These are phyloP conservation scores for Crithidia acanthocephali DNA, from an alignment of 208 protist genomes.

Conservation along the genomic window DNA sequence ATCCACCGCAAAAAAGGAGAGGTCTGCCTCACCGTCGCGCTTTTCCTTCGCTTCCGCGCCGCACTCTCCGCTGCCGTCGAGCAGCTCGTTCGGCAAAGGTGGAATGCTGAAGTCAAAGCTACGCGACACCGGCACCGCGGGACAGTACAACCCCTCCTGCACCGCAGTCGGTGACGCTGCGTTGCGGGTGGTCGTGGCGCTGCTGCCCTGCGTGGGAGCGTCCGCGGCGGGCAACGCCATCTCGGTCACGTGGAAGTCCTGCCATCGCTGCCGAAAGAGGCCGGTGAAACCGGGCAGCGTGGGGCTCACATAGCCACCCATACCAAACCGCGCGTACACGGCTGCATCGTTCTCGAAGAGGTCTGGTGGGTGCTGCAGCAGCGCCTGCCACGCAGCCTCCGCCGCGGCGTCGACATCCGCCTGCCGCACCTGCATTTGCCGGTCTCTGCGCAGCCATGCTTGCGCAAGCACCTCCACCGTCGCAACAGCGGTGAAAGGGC, in stretches of 20 bases:
- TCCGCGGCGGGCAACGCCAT: slow-evolving; percentile 29
- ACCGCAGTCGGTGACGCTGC: slow-evolving; percentile 25
- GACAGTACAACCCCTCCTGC: slow-evolving; percentile 51
- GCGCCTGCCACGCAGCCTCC: slow-evolving; percentile 13
- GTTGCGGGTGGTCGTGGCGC: not conserved
- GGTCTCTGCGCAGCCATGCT: slow-evolving; percentile 8
- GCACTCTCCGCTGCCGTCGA: not conserved
- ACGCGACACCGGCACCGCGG: slow-evolving; percentile 41
- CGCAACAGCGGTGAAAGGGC: slow-evolving; percentile 25
- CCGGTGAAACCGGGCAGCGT: slow-evolving; percentile 51
- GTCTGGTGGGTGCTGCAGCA: slow-evolving; percentile 41
- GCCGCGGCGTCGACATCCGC: slow-evolving; percentile 14
- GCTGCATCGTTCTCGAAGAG: slow-evolving; percentile 60
- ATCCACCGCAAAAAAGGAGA: slow-evolving; percentile 73
- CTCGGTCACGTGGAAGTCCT: slow-evolving; percentile 83
- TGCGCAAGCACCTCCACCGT: slow-evolving; percentile 38
- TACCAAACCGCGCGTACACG: slow-evolving; percentile 75
- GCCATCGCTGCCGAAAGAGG: slow-evolving; percentile 78
- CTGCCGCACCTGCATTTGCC: slow-evolving; percentile 9
- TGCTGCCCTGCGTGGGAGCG: not conserved
- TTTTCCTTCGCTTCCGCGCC: not conserved
- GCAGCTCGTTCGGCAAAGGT: slow-evolving; percentile 32
- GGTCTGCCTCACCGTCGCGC: slow-evolving; percentile 12
- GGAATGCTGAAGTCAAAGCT: slow-evolving; percentile 58
- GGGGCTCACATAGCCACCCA: slow-evolving; percentile 61